Evolutionary conservation across 2,329 filamentous ascomycete genomes (phyloP), one percentile per base, ranked within the genome.

Genomic region (Cryphonectria naterciae): DNA sequence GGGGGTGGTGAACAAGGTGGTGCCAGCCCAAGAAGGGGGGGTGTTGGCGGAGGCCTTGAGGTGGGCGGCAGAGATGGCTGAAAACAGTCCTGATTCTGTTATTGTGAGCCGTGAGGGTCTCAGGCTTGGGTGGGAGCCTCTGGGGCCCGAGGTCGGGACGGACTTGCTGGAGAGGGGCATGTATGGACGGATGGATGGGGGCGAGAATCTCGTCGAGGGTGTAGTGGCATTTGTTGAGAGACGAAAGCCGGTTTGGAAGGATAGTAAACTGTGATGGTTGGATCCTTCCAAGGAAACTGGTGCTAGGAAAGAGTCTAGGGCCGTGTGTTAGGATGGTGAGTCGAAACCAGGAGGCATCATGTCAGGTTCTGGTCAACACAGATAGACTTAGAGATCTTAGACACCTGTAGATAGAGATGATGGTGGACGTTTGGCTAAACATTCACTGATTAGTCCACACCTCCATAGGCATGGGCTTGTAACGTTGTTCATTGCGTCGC

Each of bases 221-320:
- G 83, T 95, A 28, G 83, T 79, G 80, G 92, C 92, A 72, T 95
- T 95, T 83, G 90, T 92, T 25, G 92, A 94, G 85, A 93, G 90
- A 85, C 85, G 91, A 77, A 86, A 87, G 80, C 88, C 92, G 1
- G 83, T 83, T 52, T 95, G 92, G 92, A 87, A 83, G 76, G 83
- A 88, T 70, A 90, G 88, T 77, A 90, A 89, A 78, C 75, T 91
- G 74, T 91, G 79, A 80, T 4, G 32, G 4, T 28, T 4, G 22
- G 32, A 19, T 22, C 11, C 19, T 52, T 2, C 10, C 10, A 39
- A 39, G 37, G 37, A 10, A 39, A 39, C 0, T 39, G 10, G 10
- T 11, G 37, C 37, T 11, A 13, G 37, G 37, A 39, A 39, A 39
- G 37, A 39, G 8, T 39, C 37, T 10, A 32, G 54, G 17, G 17